phyloP scores from a whole-genome alignment of 202 grass and related monocot genomes.

The Saccharum hybrid region DNA sequence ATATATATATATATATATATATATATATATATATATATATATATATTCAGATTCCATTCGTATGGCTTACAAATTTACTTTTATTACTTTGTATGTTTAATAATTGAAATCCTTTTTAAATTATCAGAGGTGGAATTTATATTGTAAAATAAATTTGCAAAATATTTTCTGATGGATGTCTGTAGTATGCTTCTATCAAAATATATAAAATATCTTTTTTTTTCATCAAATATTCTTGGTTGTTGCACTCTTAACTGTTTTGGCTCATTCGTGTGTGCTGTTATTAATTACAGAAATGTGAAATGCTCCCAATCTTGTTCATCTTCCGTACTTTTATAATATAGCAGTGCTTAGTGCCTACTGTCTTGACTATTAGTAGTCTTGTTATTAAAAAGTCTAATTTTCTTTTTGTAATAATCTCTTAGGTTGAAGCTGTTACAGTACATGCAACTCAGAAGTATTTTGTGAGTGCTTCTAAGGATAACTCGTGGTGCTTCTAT shows the following conservation, averaged over 20 bases:
- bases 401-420: constrained; percentile 34
- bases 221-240: not conserved
- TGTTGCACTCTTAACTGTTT: constrained; percentile 15
- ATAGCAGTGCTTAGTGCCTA: not conserved
- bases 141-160: not conserved
- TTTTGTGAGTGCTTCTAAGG: constrained; percentile 88
- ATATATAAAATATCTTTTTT: not conserved
- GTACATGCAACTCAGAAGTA: constrained; percentile 97
- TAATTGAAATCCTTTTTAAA: not conserved
- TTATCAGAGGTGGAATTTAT: not conserved
- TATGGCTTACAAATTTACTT: constrained; percentile 10
- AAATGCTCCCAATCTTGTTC: not conserved
- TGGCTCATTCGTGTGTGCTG: constrained; percentile 15
- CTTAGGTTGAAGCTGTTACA: constrained; percentile 94
- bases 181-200: constrained; percentile 1
- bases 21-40: not conserved
- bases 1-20: too few relatives aligned
- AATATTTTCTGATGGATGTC: constrained; percentile 20
- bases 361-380: not conserved
- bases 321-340: not conserved
- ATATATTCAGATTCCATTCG: constrained; percentile 19
- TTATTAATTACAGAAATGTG: constrained; percentile 12
- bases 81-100: not conserved
- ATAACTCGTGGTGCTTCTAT: constrained; percentile 99
- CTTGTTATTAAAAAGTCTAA: constrained; percentile 31